These are phyloP conservation scores for Micractinium conductrix DNA, from an alignment of 139 green algal species.

Conservation along the genomic window DNA sequence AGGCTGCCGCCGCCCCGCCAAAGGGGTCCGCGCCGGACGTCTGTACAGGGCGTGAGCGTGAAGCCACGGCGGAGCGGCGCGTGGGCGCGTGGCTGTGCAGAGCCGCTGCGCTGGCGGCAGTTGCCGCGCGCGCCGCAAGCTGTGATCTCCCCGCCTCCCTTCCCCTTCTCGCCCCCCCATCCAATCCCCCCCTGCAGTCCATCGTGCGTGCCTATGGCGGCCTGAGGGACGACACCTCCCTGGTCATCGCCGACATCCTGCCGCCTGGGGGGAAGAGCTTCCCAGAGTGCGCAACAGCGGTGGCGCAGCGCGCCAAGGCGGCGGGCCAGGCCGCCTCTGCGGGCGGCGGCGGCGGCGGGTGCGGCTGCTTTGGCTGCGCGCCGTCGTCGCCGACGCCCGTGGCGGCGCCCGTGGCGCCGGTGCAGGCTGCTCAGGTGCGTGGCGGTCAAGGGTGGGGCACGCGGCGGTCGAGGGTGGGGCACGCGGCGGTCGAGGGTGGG, in stretches of 20 bases:
- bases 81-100: no score
- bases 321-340: neutral
- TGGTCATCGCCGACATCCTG: slow-evolving; percentile 86
- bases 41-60: no score
- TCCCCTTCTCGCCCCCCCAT: neutral
- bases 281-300: slow-evolving; percentile 36
- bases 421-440: no score
- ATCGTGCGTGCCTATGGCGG: slow-evolving; percentile 48
- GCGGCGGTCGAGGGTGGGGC: no score
- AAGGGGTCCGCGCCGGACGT: no score
- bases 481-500: no score
- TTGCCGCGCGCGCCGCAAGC: no score
- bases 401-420: neutral
- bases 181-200: neutral
- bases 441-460: no score
- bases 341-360: slow-evolving; percentile 21
- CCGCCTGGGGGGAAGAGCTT: slow-evolving; percentile 56
- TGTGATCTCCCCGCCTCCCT: neutral
- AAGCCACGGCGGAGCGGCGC: no score
- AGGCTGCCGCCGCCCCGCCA: no score
- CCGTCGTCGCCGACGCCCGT: neutral
- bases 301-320: neutral
- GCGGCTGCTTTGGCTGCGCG: slow-evolving; percentile 30
- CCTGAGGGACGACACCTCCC: slow-evolving; percentile 83
- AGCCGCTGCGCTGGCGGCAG: no score